phyloP scores from a whole-genome alignment of 495 filamentous ascomycete genomes.

The Annulohypoxylon nitens region DNA sequence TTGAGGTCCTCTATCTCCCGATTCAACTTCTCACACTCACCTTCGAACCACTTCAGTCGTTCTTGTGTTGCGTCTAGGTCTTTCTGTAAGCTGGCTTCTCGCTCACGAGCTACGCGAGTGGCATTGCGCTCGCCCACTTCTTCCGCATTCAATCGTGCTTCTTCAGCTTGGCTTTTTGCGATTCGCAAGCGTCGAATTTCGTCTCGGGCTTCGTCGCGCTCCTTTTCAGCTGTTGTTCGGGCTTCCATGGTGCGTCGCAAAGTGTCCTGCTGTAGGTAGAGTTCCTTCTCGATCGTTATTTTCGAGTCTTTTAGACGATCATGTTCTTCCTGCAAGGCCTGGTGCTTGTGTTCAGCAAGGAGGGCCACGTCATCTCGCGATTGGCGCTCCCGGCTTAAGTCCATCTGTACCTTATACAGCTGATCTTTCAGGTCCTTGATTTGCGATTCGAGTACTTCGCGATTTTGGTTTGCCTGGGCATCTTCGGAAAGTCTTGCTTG shows the following conservation, averaged over 20 bases:
- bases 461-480: constrained; percentile 84
- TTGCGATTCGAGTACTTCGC: constrained; percentile 88
- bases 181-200: constrained; percentile 87
- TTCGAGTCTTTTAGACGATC: constrained; percentile 92
- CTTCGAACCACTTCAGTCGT: constrained; percentile 78
- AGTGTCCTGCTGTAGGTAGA: constrained; percentile 96
- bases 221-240: constrained; percentile 79
- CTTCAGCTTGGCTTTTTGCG: constrained; percentile 84
- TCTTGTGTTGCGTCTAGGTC: constrained; percentile 81
- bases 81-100: constrained; percentile 78
- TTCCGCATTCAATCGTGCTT: constrained; percentile 86
- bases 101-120: constrained; percentile 81
- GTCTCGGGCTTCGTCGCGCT: constrained; percentile 87
- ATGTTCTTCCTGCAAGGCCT: constrained; percentile 84
- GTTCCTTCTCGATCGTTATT: constrained; percentile 97
- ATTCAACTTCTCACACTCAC: constrained; percentile 79
- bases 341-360: constrained; percentile 88
- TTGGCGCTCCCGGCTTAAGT: constrained; percentile 91
- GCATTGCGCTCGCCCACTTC: constrained; percentile 82
- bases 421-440: constrained; percentile 87
- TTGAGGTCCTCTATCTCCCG: constrained; percentile 83
- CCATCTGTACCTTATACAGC: constrained; percentile 85
- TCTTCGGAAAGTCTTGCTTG: constrained; percentile 92
- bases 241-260: constrained; percentile 89
- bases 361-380: constrained; percentile 96